Base-by-base conservation (phyloP, 371 early-diverging fungal genomes). In the Polyrhizophydium stewartii region DNA sequence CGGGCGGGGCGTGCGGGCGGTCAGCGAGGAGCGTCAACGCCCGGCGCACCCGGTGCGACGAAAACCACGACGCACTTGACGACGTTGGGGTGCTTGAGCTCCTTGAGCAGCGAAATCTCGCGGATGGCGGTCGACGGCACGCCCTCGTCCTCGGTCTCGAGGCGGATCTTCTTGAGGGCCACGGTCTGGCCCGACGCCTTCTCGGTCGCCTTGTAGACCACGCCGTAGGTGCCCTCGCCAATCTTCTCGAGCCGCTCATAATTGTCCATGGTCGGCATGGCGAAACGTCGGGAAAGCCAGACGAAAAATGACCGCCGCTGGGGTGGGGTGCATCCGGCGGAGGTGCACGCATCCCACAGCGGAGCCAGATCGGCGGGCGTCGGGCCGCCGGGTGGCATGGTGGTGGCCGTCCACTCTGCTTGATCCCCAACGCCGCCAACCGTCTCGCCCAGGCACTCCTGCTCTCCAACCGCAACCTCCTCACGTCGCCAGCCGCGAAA, bases 31-130 rank as follows among this genome's bases (percentile, higher is more conserved):
- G 16, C n/a, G 43, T 43, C 16, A 43, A 43, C 17, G 16, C 43
- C 16, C 3, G 49, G 16, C 49, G 16, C 49, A 47, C 35, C 3
- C 35, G 35, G 7, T 7, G 35, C 3, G 7, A 35, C 35, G 22
- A 47, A 3, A 47, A 16, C 3, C 22, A 47, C 3, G 22, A 47
- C 58, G 43, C 38, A 78, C 64, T 66, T 70, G 46, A 99, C 89
- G 65, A 98, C 89, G 72, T 96, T 92, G 2, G 87, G 82, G 74
- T 98, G 97, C 52, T 89, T 83, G 27, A 98, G 74, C 73, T 95
- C 96, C 75, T 94, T 96, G n/a, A 99, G 82, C 24, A 99, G 72
- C 3, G 99, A 93, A 49, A 99, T 94, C 73, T 99, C 99, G 62
- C 99, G 81, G 43, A 99, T 91, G 60, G 75, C 73, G 0, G 94